Evolutionary conservation across 2,329 filamentous ascomycete species (phyloP).

Genomic region (Nemania sp.): DNA sequence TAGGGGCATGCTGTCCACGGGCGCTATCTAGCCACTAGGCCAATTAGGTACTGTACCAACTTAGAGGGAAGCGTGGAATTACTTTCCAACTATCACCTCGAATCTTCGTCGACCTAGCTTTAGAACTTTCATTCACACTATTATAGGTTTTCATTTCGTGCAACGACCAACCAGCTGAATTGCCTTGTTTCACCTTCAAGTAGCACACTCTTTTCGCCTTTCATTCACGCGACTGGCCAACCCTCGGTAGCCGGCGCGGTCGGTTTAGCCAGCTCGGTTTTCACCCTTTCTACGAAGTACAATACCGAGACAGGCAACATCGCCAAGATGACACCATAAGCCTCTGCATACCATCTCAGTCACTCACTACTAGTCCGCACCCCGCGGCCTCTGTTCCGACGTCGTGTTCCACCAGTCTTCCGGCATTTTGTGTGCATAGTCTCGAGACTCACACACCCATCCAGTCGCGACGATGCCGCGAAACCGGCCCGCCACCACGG

Average conservation of each 20-base stretch:
- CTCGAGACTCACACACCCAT: too few species aligned
- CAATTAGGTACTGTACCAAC: too few species aligned
- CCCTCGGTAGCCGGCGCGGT: too few species aligned
- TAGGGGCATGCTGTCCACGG: too few species aligned
- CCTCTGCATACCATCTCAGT: not conserved
- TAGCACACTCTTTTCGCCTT: slow-evolving; percentile 7
- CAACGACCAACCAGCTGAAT: not conserved
- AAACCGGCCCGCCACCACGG: slow-evolving; percentile 71
- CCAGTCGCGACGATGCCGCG: slow-evolving; percentile 65
- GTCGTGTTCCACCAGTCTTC: too few species aligned
- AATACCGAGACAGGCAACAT: not conserved
- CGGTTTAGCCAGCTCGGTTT: slow-evolving; percentile 4
- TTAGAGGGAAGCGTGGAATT: too few species aligned
- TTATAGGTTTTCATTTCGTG: slow-evolving; percentile 1
- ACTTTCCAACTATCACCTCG: too few species aligned
- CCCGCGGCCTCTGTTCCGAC: too few species aligned
- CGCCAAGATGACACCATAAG: slow-evolving; percentile 28
- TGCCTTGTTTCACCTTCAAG: not conserved
- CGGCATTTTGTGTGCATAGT: too few species aligned
- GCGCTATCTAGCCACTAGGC: too few species aligned
- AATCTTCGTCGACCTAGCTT: not conserved
- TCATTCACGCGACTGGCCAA: too few species aligned
- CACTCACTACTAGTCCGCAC: not conserved
- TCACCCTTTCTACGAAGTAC: slow-evolving; percentile 5
- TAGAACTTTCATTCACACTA: too few species aligned